Evolutionary conservation across 176 grass and related monocot species (phyloP), one percentile per base, ranked within the genome.

Genomic region (Thinopyrum elongatum): DNA sequence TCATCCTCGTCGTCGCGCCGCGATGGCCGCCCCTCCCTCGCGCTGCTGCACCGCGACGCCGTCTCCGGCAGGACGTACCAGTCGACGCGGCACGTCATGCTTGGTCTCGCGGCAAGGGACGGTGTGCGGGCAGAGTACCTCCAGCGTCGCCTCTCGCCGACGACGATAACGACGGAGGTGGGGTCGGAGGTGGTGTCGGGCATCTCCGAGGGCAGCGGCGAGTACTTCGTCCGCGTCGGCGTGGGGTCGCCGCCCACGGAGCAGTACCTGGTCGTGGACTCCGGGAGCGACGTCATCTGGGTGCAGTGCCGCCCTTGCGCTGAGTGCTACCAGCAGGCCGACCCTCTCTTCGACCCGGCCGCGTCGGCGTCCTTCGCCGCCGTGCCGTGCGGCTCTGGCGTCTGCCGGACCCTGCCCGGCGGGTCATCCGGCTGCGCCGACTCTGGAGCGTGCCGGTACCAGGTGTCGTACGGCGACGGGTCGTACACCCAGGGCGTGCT

Each of bases 281-380:
- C 96, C 19, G 96, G 96, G 58, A 98, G 96, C 90, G 96, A 98
- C 87, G 88, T 98, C 29, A 95, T 94, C 47, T 98, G 96, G 96
- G 79, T 98, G 66, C 94, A 95, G 87, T 98, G 97, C 90, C 77
- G 51, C 46, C 97, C 93, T 10, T 98, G 97, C 88, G 0, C 1
- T 10, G 81, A 91, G 34, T 98, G 97, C 86, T 95, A 95, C 86
- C 12, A 86, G 21, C 96, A 98, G 88, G 35, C 93, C 7, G 93
- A 98, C 75, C 93, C 96, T 35, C 83, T 98, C 29, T 98, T 98
- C 87, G 93, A 98, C 87, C 96, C 96, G 0, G 83, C 93, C 10
- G 28, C 78, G n/a, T 98, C 97, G 3, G 6, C 86, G 58, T 92
- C 97, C 63, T 98, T 95, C 84, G 75, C 92, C 44, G 29, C 23